Evolutionary conservation across 306 rosid genomes (phyloP).

Genomic region (Comarum palustre): DNA sequence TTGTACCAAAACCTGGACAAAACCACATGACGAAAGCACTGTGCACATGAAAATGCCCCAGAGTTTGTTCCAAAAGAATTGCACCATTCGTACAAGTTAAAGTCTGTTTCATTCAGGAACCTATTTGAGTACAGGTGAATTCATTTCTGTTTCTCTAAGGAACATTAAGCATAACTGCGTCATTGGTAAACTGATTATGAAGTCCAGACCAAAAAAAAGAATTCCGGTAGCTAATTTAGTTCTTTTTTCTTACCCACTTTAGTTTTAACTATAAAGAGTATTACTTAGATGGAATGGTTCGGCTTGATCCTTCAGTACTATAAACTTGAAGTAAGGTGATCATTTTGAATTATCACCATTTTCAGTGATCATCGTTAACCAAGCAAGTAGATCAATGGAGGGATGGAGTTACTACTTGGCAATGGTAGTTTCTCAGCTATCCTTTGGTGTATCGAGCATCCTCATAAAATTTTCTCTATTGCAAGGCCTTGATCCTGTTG

Average conservation of each 20-base stretch:
- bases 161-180: neutral
- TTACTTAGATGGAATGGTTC: neutral
- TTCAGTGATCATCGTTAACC: neutral
- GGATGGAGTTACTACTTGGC: constrained; percentile 13
- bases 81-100: neutral
- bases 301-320: neutral
- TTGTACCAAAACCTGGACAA: neutral
- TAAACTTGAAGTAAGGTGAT: neutral
- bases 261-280: neutral
- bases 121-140: neutral
- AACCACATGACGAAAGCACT: neutral
- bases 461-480: constrained; percentile 23
- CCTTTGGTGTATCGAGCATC: constrained; percentile 23
- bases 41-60: constrained; percentile 7
- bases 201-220: too few species aligned
- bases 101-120: neutral
- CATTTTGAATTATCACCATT: neutral
- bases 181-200: neutral
- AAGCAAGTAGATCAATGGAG: constrained; percentile 6
- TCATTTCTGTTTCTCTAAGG: neutral
- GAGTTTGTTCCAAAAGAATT: neutral
- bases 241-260: neutral
- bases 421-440: constrained; percentile 21
- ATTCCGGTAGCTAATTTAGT: neutral
- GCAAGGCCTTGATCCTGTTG: constrained; percentile 31